Conservation (phyloP, 495 filamentous ascomycete species). For the Halenospora varia region DNA sequence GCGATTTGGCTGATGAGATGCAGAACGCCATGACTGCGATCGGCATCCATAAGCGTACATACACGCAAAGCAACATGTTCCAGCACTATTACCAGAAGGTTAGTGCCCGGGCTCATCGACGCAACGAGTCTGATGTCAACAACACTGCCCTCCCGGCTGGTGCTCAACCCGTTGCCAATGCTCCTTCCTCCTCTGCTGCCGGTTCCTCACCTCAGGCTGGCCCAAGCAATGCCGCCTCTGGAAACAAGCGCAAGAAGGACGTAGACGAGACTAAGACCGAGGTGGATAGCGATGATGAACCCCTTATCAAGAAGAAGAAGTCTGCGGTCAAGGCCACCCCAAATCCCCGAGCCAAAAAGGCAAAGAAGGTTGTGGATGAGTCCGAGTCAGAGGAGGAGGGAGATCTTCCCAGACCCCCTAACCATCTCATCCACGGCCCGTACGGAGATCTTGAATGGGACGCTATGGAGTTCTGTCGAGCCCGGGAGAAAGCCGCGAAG, state of each 20-base stretch:
- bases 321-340: no score
- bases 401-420: no score
- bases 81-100: slow-evolving; percentile 15
- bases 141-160: neutral
- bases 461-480: no score
- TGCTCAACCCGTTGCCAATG: neutral
- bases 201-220: no score
- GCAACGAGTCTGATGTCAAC: neutral
- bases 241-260: neutral
- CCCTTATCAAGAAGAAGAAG: neutral
- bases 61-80: slow-evolving; percentile 3
- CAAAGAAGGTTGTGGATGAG: no score
- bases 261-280: neutral
- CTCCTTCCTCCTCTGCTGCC: neutral
- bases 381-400: no score
- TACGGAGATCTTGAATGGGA: no score
- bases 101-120: neutral
- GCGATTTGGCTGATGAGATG: slow-evolving; percentile 7
- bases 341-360: no score
- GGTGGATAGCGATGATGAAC: neutral
- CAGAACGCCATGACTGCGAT: slow-evolving; percentile 1
- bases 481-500: no score
- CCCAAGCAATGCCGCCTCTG: neutral
- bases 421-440: no score
- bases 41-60: neutral